phyloP scores from a whole-genome alignment of 805 yeast species.

The Cephaloascus fragrans region DNA sequence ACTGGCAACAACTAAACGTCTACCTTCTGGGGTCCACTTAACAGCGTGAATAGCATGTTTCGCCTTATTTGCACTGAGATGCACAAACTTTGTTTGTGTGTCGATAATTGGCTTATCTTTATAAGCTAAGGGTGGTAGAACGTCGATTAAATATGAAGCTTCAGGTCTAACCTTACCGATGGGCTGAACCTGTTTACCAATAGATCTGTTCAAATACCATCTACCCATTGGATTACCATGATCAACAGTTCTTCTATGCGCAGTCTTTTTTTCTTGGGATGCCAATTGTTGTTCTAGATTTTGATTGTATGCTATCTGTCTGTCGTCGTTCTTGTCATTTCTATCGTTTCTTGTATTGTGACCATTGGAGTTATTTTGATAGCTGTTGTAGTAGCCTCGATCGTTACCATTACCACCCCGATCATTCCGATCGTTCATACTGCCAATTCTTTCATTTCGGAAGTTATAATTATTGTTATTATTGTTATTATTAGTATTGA shows the following conservation, averaged over 20 bases:
- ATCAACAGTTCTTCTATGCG: conserved; percentile 65
- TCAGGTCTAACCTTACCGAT: conserved; percentile 58
- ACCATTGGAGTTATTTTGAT: conserved; percentile 1
- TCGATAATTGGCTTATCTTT: conserved; percentile 44
- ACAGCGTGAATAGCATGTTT: conserved; percentile 84
- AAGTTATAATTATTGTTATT: no score
- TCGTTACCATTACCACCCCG: background rate
- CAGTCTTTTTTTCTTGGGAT: conserved; percentile 39
- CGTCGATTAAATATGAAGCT: conserved; percentile 49
- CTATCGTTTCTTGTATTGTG: conserved; percentile 2
- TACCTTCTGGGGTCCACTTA: conserved; percentile 96
- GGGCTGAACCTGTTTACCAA: conserved; percentile 25
- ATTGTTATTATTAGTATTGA: no score
- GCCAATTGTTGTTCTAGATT: conserved; percentile 31
- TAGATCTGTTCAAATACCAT: conserved; percentile 42
- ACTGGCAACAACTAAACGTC: conserved; percentile 81
- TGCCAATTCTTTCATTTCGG: no score
- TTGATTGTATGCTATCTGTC: conserved; percentile 17
- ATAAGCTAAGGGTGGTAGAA: conserved; percentile 61
- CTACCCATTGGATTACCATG: conserved; percentile 69
- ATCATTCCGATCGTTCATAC: background rate
- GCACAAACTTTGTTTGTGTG: conserved; percentile 74
- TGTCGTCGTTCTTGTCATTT: conserved; percentile 7
- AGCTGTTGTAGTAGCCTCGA: background rate
- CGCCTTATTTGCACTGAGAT: conserved; percentile 82